Percentiles rank a stretch among this genome's conserved stretches.
Evolutionary conservation across 2,329 filamentous ascomycete genomes (phyloP).

Genomic region (Plectosphaerella cucumerina): DNA sequence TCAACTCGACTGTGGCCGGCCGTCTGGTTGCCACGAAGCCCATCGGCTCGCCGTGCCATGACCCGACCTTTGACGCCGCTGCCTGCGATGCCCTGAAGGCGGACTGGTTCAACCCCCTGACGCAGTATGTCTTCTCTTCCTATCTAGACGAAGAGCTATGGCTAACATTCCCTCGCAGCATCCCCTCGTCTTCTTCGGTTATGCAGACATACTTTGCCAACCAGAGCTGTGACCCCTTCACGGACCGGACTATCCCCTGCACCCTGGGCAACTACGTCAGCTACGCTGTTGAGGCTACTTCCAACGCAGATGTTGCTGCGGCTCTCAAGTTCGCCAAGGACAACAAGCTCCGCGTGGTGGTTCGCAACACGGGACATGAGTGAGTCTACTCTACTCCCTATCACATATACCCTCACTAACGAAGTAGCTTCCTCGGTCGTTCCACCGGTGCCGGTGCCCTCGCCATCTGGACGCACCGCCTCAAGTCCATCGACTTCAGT

Average conservation of each 20-base stretch:
- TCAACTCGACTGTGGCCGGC: conserved; percentile 49
- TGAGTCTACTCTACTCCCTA: conserved; percentile 7
- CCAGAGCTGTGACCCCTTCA: conserved; percentile 32
- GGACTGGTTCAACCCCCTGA: conserved; percentile 27
- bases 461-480: conserved; percentile 32
- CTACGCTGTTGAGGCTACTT: conserved; percentile 32
- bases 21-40: conserved; percentile 48
- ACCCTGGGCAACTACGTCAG: conserved; percentile 38
- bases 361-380: conserved; percentile 29
- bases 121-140: conserved; percentile 24
- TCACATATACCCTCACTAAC: background rate
- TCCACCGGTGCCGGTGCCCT: conserved; percentile 32
- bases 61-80: conserved; percentile 36
- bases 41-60: conserved; percentile 48
- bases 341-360: conserved; percentile 30
- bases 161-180: conserved; percentile 16
- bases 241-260: conserved; percentile 33
- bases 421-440: conserved; percentile 22
- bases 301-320: conserved; percentile 24
- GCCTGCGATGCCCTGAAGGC: conserved; percentile 33
- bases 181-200: conserved; percentile 32
- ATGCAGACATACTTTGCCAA: conserved; percentile 36
- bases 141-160: background rate
- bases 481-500: conserved; percentile 37
- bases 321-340: conserved; percentile 25